These are phyloP conservation scores for Aspergillus sparsus DNA, from an alignment of 495 filamentous ascomycete species.

Conservation along the genomic window DNA sequence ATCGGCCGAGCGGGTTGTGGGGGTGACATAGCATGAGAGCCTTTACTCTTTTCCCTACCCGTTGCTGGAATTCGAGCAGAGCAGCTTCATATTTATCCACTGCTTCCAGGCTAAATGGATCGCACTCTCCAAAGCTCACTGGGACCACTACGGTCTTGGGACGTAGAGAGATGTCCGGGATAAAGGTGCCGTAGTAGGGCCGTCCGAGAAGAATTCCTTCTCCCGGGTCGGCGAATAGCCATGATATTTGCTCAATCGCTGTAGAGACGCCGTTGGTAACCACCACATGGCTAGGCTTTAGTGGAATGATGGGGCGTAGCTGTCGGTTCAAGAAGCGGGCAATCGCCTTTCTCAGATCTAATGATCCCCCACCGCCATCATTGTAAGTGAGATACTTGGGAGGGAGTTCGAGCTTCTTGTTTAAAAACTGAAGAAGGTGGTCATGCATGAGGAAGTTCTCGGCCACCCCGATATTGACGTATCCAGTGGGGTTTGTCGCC, in stretches of 20 bases:
- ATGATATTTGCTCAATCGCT: slow-evolving; percentile 48
- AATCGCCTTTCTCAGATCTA: slow-evolving; percentile 41
- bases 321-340: slow-evolving; percentile 47
- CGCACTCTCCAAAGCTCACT: slow-evolving; percentile 45
- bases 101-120: slow-evolving; percentile 47
- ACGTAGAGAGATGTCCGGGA: slow-evolving; percentile 32
- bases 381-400: slow-evolving; percentile 47
- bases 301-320: slow-evolving; percentile 39
- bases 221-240: slow-evolving; percentile 45
- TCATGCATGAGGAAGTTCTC: slow-evolving; percentile 46
- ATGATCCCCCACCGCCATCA: slow-evolving; percentile 36
- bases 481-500: slow-evolving; percentile 43
- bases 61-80: slow-evolving; percentile 28
- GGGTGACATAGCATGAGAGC: slow-evolving; percentile 61
- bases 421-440: slow-evolving; percentile 34
- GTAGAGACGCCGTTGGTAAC: slow-evolving; percentile 52
- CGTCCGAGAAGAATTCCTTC: slow-evolving; percentile 53
- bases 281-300: slow-evolving; percentile 43
- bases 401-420: slow-evolving; percentile 33
- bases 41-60: slow-evolving; percentile 38
- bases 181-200: slow-evolving; percentile 55
- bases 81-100: slow-evolving; percentile 46
- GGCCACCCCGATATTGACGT: slow-evolving; percentile 43
- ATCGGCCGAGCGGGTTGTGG: slow-evolving; percentile 61
- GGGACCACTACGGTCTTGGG: slow-evolving; percentile 38